phyloP scores from a whole-genome alignment of 371 early-diverging fungal genomes.

The Scutellospora calospora region DNA sequence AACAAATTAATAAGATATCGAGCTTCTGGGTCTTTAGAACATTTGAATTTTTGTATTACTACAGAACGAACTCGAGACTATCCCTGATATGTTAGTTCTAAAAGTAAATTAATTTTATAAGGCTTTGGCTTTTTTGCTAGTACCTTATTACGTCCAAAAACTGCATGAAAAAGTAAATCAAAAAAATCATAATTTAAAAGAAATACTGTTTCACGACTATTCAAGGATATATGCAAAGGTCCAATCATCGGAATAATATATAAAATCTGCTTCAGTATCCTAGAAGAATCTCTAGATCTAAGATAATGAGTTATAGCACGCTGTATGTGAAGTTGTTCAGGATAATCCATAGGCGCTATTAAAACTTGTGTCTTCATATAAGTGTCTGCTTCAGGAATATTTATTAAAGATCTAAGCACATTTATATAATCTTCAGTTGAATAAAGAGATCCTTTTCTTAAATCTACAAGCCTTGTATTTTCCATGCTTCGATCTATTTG shows the following conservation, averaged over 20 bases:
- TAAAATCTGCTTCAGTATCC: not conserved
- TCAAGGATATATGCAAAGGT: constrained; percentile 13
- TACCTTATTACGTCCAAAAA: not conserved
- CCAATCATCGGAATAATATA: constrained; percentile 28
- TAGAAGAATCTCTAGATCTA: not conserved
- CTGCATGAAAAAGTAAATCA: not conserved
- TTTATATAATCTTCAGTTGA: constrained; percentile 16
- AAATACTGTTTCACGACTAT: constrained; percentile 3
- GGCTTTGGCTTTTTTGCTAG: not conserved
- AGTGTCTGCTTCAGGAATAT: not conserved
- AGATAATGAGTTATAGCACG: not conserved
- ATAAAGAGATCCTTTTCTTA: not conserved
- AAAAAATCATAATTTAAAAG: constrained; percentile 19
- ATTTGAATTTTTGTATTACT: not conserved
- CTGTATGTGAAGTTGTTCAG: not conserved
- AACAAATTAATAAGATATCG: constrained; percentile 15
- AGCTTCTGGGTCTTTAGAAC: constrained; percentile 28
- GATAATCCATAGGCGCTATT: not conserved
- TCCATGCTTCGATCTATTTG: not conserved
- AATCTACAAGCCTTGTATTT: not conserved
- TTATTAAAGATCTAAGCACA: not conserved
- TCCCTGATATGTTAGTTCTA: constrained; percentile 21
- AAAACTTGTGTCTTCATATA: constrained; percentile 3
- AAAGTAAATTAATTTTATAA: constrained; percentile 26
- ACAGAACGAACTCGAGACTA: not conserved